phyloP scores from a whole-genome alignment of 768 basidiomycete genomes.

The Mycena leptocephala region DNA sequence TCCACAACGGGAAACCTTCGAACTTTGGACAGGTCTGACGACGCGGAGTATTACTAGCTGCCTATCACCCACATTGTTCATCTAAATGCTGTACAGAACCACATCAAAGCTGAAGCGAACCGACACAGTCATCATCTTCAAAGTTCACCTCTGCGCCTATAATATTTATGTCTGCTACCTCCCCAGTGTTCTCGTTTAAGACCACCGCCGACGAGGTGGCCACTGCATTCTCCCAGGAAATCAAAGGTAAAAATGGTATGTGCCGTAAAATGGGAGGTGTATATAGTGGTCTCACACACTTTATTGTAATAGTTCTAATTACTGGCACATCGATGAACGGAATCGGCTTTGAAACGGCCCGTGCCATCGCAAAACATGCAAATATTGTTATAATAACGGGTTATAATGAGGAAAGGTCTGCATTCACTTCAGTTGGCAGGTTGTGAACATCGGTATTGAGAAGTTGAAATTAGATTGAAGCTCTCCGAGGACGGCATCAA shows the following conservation, averaged over 20 bases:
- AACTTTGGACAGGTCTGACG: background rate
- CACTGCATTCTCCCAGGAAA: background rate
- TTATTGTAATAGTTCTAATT: background rate
- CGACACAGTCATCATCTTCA: background rate
- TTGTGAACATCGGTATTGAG: background rate
- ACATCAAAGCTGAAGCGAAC: background rate
- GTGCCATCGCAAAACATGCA: background rate
- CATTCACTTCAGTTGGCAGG: background rate
- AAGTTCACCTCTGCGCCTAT: background rate
- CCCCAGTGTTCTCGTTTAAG: background rate
- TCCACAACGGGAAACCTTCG: background rate
- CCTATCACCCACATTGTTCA: background rate
- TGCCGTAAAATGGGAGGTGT: background rate
- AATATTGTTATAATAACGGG: slow-evolving; percentile 5
- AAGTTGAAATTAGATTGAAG: slow-evolving; percentile 1
- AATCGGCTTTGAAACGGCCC: slow-evolving; percentile 7
- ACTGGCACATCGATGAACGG: background rate
- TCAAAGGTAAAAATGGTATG: slow-evolving; percentile 12
- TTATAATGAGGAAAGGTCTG: background rate
- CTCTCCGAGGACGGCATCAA: too few species aligned
- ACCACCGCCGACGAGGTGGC: background rate
- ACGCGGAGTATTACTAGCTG: background rate
- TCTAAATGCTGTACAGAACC: background rate
- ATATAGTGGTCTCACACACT: background rate
- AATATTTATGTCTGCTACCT: background rate